These are phyloP conservation scores for Exophiala mesophila DNA, from an alignment of 2,329 filamentous ascomycete species.

Conservation along the genomic window DNA sequence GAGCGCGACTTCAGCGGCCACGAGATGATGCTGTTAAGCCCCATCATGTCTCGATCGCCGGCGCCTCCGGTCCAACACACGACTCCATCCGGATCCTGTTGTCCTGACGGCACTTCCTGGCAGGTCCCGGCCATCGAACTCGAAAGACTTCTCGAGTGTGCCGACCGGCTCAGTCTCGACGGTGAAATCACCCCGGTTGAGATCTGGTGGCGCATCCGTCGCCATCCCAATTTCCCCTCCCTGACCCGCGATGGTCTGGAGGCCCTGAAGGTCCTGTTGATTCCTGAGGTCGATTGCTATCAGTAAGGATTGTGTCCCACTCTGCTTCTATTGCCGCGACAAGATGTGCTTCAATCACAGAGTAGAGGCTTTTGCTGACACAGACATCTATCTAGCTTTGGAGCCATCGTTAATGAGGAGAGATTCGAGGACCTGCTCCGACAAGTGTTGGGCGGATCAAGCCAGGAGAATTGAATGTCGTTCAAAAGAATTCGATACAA, in stretches of 20 bases:
- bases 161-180: slow-evolving; percentile 25
- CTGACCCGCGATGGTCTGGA: slow-evolving; percentile 30
- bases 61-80: slow-evolving; percentile 17
- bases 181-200: slow-evolving; percentile 39
- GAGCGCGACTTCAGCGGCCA: slow-evolving; percentile 27
- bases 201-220: slow-evolving; percentile 35
- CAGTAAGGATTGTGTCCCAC: too few relatives aligned
- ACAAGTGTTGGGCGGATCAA: slow-evolving; percentile 1
- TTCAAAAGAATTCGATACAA: neutral
- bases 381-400: too few relatives aligned
- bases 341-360: too few relatives aligned
- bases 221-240: slow-evolving; percentile 31
- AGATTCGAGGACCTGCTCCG: slow-evolving; percentile 8
- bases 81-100: slow-evolving; percentile 7
- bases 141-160: slow-evolving; percentile 27
- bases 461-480: neutral
- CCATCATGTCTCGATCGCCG: slow-evolving; percentile 27
- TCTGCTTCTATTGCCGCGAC: slow-evolving; percentile 5
- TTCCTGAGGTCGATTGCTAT: slow-evolving; percentile 35
- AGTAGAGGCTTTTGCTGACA: too few relatives aligned
- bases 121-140: slow-evolving; percentile 28
- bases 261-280: slow-evolving; percentile 28
- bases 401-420: slow-evolving; percentile 23
- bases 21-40: slow-evolving; percentile 28
- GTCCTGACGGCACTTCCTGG: slow-evolving; percentile 24